Evolutionary conservation across 208 protist genomes (phyloP).

Genomic region (Trypanosoma cruzi): DNA sequence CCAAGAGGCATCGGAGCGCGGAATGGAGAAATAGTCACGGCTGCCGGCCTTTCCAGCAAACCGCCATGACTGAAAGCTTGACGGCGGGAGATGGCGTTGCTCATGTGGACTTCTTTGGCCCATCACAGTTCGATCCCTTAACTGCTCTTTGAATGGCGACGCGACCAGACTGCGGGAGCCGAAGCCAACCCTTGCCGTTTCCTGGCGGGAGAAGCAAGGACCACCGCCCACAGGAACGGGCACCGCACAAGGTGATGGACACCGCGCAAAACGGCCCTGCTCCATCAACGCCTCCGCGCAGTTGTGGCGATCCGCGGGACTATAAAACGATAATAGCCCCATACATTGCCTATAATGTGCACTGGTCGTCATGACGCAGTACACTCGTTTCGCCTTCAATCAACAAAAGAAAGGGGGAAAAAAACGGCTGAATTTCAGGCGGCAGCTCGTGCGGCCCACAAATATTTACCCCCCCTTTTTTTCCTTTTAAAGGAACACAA

Average conservation of each 20-base stretch:
- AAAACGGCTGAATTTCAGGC: not conserved
- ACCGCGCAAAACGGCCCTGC: not conserved
- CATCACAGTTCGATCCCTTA: not conserved
- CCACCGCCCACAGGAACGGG: not conserved
- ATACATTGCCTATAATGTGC: constrained; percentile 2
- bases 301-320: constrained; percentile 1
- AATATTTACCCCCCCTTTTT: no score
- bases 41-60: constrained; percentile 3
- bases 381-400: not conserved
- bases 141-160: not conserved
- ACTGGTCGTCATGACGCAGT: constrained; percentile 7
- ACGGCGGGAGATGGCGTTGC: not conserved
- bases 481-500: not conserved
- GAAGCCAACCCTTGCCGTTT: not conserved
- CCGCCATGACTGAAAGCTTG: constrained; percentile 5
- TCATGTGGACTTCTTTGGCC: not conserved
- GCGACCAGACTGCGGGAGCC: not conserved
- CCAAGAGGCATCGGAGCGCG: not conserved
- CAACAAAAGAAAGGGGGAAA: not conserved
- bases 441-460: not conserved
- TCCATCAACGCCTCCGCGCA: not conserved
- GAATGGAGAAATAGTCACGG: constrained; percentile 5
- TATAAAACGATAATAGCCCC: constrained; percentile 6
- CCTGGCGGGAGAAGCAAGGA: not conserved
- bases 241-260: not conserved